Base-by-base conservation (phyloP, 1,284 basidiomycete genomes). In the Ceratobasidium sp. region DNA sequence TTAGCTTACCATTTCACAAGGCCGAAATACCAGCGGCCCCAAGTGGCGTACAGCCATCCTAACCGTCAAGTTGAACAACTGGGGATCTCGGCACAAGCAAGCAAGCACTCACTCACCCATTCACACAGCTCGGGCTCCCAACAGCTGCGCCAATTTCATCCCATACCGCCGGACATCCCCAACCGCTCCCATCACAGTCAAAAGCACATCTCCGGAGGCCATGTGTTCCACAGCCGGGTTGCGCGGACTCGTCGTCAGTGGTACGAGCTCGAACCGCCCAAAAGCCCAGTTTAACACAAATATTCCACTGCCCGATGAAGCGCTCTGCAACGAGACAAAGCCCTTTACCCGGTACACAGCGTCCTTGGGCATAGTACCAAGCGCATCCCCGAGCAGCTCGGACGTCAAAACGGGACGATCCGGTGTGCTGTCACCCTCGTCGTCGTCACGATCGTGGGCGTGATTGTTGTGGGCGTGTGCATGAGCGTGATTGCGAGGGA, bases 271-370 rank as follows among this genome's bases (percentile, higher is more conserved):
- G 82, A 89, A 90, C 66, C 95, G 88, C 22, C 94, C 94, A 84
- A 97, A 97, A 5, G 95, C 95, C 93, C 94, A 97, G 82, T 97
- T 97, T 78, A 97, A 82, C 78, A 96, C 93, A 80, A 88, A 83
- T 57, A 86, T 83, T 29, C 77, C 57, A 9, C 37, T 40, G 61
- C 19, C 79, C 5, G 81, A 73, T 0, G 77, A 81, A n/a, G 32
- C 22, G 69, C 22, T 17, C 37, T 46, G 69, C 34, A 93, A 82
- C 46, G 87, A 87, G 34, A 95, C 87, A 80, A 95, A 94, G 15
- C 95, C 95, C 82, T 97, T 97, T 52, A 94, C 89, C 59, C 93
- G 85, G 89, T 92, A 95, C 8, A 93, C 84, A 2, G 85, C 85
- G 81, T 93, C 92, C 79, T 90, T 91, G 13, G 90, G 88, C 7